Conservation (phyloP, 257 asterid species). For the Mitragyna speciosa region DNA sequence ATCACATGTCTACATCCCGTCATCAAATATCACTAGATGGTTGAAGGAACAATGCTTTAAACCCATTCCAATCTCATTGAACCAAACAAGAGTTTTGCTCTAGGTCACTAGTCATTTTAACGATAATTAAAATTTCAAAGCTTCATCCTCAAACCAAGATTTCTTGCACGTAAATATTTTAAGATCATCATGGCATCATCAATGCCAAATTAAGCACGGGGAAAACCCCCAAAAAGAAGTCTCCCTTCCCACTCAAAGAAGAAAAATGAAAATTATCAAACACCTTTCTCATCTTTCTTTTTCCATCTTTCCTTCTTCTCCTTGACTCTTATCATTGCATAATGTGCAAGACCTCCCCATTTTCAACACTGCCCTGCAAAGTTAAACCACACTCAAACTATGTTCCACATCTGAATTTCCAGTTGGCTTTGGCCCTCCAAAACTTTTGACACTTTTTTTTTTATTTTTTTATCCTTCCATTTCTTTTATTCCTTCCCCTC, state of each 20-base stretch:
- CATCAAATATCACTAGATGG: neutral
- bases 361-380: neutral
- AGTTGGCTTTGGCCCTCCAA: constrained; percentile 13
- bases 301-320: neutral
- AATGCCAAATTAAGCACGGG: neutral
- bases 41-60: neutral
- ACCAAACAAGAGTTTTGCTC: neutral
- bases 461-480: neutral
- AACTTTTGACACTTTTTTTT: neutral
- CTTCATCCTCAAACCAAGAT: neutral
- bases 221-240: too few relatives aligned
- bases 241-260: too few relatives aligned
- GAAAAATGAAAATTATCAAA: neutral
- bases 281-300: neutral
- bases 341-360: constrained; percentile 17
- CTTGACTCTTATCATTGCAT: constrained; percentile 4
- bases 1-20: neutral
- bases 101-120: neutral
- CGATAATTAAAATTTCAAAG: neutral
- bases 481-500: neutral
- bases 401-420: neutral
- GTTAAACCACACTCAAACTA: neutral
- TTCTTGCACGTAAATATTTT: neutral
- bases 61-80: neutral
- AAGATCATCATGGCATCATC: neutral